Base-by-base conservation (phyloP, 345 rosid genomes). In the Turnera subulata region DNA sequence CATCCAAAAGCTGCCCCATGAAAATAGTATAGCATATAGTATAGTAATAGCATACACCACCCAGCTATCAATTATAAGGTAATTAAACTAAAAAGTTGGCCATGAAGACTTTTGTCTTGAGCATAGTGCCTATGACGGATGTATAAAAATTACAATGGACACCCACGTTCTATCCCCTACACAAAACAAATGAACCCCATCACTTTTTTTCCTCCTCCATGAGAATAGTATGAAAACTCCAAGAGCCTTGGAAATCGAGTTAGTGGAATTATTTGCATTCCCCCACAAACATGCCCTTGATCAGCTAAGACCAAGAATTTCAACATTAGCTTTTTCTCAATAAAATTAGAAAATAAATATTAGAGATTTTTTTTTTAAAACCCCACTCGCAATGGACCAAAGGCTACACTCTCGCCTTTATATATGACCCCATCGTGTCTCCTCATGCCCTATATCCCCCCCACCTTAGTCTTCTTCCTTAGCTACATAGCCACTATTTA, bases 181-280 rank as follows among this genome's bases (percentile, higher is more conserved):
- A 32, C 45, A 77, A 57, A 76, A n/a, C n/a, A n/a, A n/a, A n/a
- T n/a, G n/a, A n/a, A 55, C 63, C 76, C 71, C 77, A 70, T 70
- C 67, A 58, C 65, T 68, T 37, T 70, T 44, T 33, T 52, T 22
- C 33, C 19, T 57, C 46, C 37, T 59, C 70, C 65, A 55, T 55
- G 64, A 66, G 64, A 69, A 69, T 67, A 73, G 61, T 73, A 61
- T 71, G 84, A 76, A 67, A 74, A 74, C 67, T 71, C 79, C 83
- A 58, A 74, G 78, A 50, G 73, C 84, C 81, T 82, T 37, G 92
- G 78, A 64, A 78, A 54, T 64, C 86, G 92, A 57, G 88, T 75
- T 69, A 77, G 91, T 84, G 85, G 87, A 78, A 65, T 73, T 70
- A 22, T 66, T 77, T 79, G 66, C 71, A 53, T 67, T 70, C 64